Base-by-base conservation (phyloP, 2,329 filamentous ascomycete genomes). In the Fusarium lateritium region DNA sequence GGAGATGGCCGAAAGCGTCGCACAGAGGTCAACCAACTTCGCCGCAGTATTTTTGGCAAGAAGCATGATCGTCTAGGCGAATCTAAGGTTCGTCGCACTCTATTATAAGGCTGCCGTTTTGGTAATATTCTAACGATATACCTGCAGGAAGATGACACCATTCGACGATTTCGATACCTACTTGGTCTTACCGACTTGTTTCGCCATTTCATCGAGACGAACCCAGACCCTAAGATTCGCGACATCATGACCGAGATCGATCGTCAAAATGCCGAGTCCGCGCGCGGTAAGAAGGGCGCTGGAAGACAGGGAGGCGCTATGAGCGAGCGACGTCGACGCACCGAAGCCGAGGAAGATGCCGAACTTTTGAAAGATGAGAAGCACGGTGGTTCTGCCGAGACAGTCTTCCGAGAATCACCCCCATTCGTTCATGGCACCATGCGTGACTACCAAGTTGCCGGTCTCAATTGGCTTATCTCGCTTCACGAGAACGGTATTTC, bases 401-500 rank as follows among this genome's bases (percentile, higher is more conserved):
- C 93, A 0, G 90, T 97, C 36, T 99, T 99, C 81, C 90, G 95
- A 65, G 96, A 98, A 65, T 98, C 95, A 4, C 96, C 96, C 14
- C 81, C 90, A n/a, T 99, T 93, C 77, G 90, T 99, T 67, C 83
- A 97, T 17, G 92, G 96, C 44, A 84, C 88, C 59, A 98, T 99
- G 94, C 91, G 96, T 77, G 96, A 99, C 79, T 99, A 99, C 81
- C 96, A 99, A 79, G 86, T 99, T 73, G 92, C 93, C 34, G 96
- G 96, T 71, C 85, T 99, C 71, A 99, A 99, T 80, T 99, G 96
- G 96, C 87, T 99, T 45, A 94, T 99, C 73, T 98, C 94, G 14
- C 86, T 99, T 7, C 96, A 99, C 76, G 96, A 99, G 80, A 99
- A 99, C 76, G 96, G 96, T 83, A 99, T 99, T 71, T 98, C 95